Conservation (phyloP, 2,329 filamentous ascomycete genomes). For the Pestalotiopsis sp. region DNA sequence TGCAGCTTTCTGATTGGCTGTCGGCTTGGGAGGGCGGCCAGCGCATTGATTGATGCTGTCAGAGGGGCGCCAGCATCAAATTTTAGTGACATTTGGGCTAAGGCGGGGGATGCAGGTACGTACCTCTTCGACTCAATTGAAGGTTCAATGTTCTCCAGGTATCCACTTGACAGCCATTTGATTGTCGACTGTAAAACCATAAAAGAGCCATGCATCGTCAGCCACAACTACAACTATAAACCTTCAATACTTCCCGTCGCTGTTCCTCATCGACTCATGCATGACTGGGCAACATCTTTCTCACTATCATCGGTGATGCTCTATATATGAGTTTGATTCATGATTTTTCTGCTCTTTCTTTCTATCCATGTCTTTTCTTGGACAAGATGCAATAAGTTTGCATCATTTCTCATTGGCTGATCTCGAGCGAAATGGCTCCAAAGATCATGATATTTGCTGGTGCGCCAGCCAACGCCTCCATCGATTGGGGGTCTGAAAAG, state of each 20-base stretch:
- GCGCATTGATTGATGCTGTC: neutral
- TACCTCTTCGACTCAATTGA: neutral
- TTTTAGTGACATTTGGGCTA: neutral
- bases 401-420: neutral
- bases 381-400: neutral
- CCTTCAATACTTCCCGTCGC: too few species aligned
- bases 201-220: neutral
- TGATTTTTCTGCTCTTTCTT: neutral
- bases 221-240: neutral
- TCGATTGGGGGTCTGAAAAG: slow-evolving; percentile 55
- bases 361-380: neutral
- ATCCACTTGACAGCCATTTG: neutral
- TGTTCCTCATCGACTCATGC: too few species aligned
- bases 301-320: neutral
- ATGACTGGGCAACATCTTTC: too few species aligned
- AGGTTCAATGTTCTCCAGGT: neutral
- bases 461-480: slow-evolving; percentile 55
- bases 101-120: neutral
- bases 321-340: neutral
- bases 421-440: slow-evolving; percentile 23
- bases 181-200: neutral
- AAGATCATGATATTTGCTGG: slow-evolving; percentile 45
- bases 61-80: neutral
- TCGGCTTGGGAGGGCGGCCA: neutral
- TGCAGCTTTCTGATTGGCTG: slow-evolving; percentile 9